Evolutionary conservation across 1,139 yeast genomes (phyloP).

Genomic region (Yamadazyma songkhlaensis): DNA sequence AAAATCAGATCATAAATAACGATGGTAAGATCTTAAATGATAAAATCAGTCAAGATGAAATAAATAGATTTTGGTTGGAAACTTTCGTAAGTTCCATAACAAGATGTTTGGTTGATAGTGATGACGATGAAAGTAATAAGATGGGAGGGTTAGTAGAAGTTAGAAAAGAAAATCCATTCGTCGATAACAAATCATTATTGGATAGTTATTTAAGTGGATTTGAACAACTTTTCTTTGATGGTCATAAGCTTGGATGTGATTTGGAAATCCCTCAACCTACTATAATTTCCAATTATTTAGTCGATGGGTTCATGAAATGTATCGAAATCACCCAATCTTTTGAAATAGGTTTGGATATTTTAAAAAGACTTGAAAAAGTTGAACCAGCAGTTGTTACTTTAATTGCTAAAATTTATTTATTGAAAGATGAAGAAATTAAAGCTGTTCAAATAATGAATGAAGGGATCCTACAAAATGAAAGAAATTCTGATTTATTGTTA

Average conservation of each 20-base stretch:
- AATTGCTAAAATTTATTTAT: constrained; percentile 49
- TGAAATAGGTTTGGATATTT: constrained; percentile 57
- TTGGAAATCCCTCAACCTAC: constrained; percentile 72
- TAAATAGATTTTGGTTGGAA: constrained; percentile 56
- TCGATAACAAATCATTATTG: constrained; percentile 41
- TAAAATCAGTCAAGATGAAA: constrained; percentile 31
- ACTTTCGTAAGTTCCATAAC: constrained; percentile 66
- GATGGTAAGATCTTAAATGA: constrained; percentile 46
- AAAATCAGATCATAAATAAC: constrained; percentile 42
- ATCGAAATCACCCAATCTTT: constrained; percentile 64
- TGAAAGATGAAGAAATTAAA: constrained; percentile 71
- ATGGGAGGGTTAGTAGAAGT: constrained; percentile 53
- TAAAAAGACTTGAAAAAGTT: constrained; percentile 35
- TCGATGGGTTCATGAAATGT: constrained; percentile 68
- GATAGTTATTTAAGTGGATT: constrained; percentile 57
- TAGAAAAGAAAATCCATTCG: constrained; percentile 55
- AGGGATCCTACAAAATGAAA: constrained; percentile 54
- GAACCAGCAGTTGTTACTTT: constrained; percentile 56
- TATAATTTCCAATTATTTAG: constrained; percentile 65
- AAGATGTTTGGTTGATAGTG: constrained; percentile 67
- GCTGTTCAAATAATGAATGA: constrained; percentile 69
- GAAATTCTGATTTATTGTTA: constrained; percentile 58
- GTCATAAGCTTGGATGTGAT: constrained; percentile 63
- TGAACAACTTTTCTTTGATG: constrained; percentile 63
- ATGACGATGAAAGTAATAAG: constrained; percentile 56